A percentile compares a stretch with the other conserved stretches of the same genome.
Conservation (phyloP, 2,329 filamentous ascomycete species). For the Hawksworthiomyces lignivorus region DNA sequence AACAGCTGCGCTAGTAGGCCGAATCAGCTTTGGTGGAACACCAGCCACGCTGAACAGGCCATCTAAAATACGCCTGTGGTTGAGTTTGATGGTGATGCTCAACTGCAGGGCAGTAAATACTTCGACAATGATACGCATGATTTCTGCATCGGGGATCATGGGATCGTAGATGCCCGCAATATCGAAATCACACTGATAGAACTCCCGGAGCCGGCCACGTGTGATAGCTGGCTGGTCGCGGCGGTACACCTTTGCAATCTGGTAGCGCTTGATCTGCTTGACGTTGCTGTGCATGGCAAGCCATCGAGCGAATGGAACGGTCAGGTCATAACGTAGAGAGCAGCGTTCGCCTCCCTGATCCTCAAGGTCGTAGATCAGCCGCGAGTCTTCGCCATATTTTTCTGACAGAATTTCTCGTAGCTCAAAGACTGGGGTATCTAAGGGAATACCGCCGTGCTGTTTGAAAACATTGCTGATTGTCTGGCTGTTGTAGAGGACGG, state of each 20-base stretch:
- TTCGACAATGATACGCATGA: conserved; percentile 75
- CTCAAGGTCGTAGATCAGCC: too few species aligned
- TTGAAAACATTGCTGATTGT: too few species aligned
- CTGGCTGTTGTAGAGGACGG: too few species aligned
- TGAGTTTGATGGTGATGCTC: conserved; percentile 83
- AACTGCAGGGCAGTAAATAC: conserved; percentile 68
- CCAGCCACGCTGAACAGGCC: conserved; percentile 88
- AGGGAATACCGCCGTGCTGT: too few species aligned
- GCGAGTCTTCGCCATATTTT: too few species aligned
- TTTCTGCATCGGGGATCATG: conserved; percentile 89
- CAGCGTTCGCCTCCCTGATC: too few species aligned
- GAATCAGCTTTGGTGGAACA: conserved; percentile 78
- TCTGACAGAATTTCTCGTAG: too few species aligned
- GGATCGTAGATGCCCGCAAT: conserved; percentile 82
- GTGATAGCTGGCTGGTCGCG: conserved; percentile 53
- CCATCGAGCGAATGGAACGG: too few species aligned
- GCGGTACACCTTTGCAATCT: conserved; percentile 83
- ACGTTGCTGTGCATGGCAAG: conserved; percentile 78
- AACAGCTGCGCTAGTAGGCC: conserved; percentile 83
- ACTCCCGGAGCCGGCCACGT: conserved; percentile 88
- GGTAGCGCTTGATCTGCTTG: conserved; percentile 82
- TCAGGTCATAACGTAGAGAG: too few species aligned
- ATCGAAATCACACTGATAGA: conserved; percentile 91
- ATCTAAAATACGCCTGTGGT: conserved; percentile 90
- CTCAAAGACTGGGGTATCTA: too few species aligned